phyloP scores from a whole-genome alignment of 495 filamentous ascomycete genomes.

The Pyrenopolyporus hunteri region DNA sequence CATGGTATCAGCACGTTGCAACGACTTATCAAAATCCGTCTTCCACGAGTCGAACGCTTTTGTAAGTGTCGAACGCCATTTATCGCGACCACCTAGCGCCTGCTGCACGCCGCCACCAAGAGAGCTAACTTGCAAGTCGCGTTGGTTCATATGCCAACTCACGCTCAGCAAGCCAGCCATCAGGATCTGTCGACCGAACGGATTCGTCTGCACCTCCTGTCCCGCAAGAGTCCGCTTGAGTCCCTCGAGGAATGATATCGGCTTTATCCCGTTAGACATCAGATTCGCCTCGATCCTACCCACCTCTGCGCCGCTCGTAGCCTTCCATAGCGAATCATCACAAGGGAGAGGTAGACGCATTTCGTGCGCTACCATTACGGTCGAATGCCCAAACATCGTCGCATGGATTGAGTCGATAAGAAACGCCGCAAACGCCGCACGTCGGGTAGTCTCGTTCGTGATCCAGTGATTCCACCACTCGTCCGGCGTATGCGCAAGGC shows the following conservation, averaged over 20 bases:
- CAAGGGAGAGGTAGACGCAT: constrained; percentile 91
- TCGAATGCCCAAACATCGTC: constrained; percentile 97
- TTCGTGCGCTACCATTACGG: constrained; percentile 96
- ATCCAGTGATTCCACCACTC: constrained; percentile 99
- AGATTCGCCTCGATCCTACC: constrained; percentile 83
- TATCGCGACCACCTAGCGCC: constrained; percentile 86
- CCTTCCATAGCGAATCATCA: constrained; percentile 93
- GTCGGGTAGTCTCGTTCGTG: constrained; percentile 86
- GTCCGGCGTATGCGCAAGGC: constrained; percentile 69
- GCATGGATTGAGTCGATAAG: constrained; percentile 95
- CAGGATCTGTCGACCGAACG: constrained; percentile 92
- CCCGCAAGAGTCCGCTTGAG: constrained; percentile 88
- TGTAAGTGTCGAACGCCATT: constrained; percentile 88
- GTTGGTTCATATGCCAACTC: constrained; percentile 97
- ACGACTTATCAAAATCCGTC: constrained; percentile 83
- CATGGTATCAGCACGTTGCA: constrained; percentile 56
- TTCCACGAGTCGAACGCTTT: constrained; percentile 96
- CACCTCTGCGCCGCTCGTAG: constrained; percentile 86
- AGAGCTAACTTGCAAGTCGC: constrained; percentile 91
- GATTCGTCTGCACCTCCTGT: constrained; percentile 87
- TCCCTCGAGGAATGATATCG: constrained; percentile 87
- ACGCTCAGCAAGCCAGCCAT: constrained; percentile 95
- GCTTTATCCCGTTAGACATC: constrained; percentile 81
- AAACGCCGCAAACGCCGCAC: constrained; percentile 93
- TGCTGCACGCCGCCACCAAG: constrained; percentile 74